Evolutionary conservation across 192 early-diverging fungal genomes (phyloP), one percentile per base, ranked within the genome.

Genomic region (Gryganskiella cystojenkinii): DNA sequence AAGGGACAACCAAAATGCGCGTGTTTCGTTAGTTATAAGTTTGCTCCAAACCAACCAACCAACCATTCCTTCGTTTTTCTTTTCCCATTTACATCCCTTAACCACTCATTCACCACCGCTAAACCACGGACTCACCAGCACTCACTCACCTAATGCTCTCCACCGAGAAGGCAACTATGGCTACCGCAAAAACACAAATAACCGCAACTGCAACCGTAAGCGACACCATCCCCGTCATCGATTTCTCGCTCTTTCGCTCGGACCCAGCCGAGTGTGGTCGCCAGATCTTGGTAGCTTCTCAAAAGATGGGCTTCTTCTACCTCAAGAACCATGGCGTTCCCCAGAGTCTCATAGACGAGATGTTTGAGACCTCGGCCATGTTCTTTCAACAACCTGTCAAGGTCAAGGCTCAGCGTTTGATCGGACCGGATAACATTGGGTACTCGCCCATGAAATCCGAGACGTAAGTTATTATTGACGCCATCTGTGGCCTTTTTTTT

Each of bases 281-380:
- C 31, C 61, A 87, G 42, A 68, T 91, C 11, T 45, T 74, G 35
- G 78, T 82, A 15, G 90, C 90, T 17, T 79, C 73, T 44, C 71
- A 67, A 33, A 70, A 80, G 7, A 81, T 86, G 50, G 89, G 88
- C 15, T 91, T 91, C 66, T 85, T 90, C 63, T 90, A 87, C 55
- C 79, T 89, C 44, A 82, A 81, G 46, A 87, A 90, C 67, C 89
- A 91, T 66, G 88, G 86, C 25, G 68, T 91, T 53, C 56, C 82
- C 19, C 70, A 85, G 31, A 33, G 63, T 13, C 55, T 78, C 10
- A 80, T 90, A 40, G 80, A 88, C 56, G 25, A 52, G 20, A 85
- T 89, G 44, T 91, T 92, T 76, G 71, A 54, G 14, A n/a, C 86
- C 81, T 73, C 81, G 15, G 82, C 84, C 44, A 13, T 60, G 27